Percentiles rank a stretch among this genome's conserved stretches.
Evolutionary conservation across 495 filamentous ascomycete genomes (phyloP).

Genomic region (Penicillium malachiteum): DNA sequence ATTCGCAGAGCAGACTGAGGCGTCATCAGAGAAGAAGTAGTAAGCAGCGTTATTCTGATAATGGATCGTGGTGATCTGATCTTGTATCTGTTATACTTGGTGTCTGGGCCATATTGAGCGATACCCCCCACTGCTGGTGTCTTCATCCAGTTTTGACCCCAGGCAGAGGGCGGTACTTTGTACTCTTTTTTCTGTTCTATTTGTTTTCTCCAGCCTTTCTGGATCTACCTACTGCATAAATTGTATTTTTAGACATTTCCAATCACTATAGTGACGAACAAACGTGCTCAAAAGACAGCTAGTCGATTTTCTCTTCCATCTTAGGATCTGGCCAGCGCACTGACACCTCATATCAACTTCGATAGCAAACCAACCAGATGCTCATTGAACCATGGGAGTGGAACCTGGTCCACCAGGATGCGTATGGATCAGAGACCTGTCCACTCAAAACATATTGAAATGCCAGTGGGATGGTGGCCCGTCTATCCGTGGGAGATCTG

Average conservation of each 20-base stretch:
- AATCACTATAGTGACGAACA: slow-evolving; percentile 15
- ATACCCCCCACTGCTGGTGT: slow-evolving; percentile 14
- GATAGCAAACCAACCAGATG: neutral
- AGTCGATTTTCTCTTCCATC: too few species aligned
- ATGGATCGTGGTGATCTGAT: neutral
- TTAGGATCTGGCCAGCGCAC: too few species aligned
- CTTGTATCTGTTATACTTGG: slow-evolving; percentile 2
- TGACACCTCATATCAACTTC: too few species aligned
- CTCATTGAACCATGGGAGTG: neutral
- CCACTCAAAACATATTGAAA: too few species aligned
- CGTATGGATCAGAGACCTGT: neutral
- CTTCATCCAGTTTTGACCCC: slow-evolving; percentile 15
- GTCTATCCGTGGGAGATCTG: slow-evolving; percentile 7
- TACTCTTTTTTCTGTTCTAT: slow-evolving; percentile 16
- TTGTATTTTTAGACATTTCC: slow-evolving; percentile 58
- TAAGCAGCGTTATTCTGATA: neutral
- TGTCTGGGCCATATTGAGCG: slow-evolving; percentile 8
- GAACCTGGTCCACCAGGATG: neutral
- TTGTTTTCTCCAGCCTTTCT: slow-evolving; percentile 17
- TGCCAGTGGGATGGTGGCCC: slow-evolving; percentile 6
- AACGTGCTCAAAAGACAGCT: slow-evolving; percentile 1
- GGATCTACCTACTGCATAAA: slow-evolving; percentile 37
- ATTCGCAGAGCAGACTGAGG: slow-evolving; percentile 34
- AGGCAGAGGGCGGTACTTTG: slow-evolving; percentile 17
- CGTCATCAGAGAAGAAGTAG: slow-evolving; percentile 26